Percentiles rank a stretch among this genome's conserved stretches.
These are phyloP conservation scores for Zymoseptoria passerinii DNA, from an alignment of 2,329 filamentous ascomycete genomes.

Conservation along the genomic window DNA sequence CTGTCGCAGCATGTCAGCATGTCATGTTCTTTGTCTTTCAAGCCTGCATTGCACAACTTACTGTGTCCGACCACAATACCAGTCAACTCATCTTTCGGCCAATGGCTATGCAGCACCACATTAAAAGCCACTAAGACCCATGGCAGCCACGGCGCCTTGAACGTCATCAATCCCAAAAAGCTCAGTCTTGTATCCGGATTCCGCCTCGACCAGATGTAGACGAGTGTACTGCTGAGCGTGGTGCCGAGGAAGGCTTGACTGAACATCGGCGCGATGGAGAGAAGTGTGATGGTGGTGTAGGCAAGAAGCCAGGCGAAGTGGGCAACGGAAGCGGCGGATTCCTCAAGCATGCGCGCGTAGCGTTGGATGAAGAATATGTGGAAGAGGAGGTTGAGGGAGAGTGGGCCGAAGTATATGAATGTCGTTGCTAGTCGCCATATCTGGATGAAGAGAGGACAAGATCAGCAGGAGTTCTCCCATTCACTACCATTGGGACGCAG, in stretches of 20 bases:
- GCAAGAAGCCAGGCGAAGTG: conserved; percentile 92
- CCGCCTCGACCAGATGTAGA: conserved; percentile 95
- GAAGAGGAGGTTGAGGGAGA: conserved; percentile 89
- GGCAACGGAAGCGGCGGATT: conserved; percentile 85
- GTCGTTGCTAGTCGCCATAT: conserved; percentile 96
- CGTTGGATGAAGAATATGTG: conserved; percentile 98
- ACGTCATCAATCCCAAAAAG: conserved; percentile 71
- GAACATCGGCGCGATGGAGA: conserved; percentile 75
- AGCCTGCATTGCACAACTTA: conserved; percentile 26
- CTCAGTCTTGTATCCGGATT: conserved; percentile 88
- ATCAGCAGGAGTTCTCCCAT: not conserved
- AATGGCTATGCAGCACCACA: conserved; percentile 75
- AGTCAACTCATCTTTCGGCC: conserved; percentile 94
- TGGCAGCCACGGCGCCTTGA: conserved; percentile 87
- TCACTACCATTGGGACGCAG: no score
- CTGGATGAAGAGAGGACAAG: conserved; percentile 39
- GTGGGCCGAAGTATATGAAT: conserved; percentile 93
- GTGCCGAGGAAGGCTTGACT: conserved; percentile 93
- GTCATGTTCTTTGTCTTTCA: not conserved
- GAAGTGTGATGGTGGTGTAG: conserved; percentile 71
- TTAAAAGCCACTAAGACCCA: conserved; percentile 95
- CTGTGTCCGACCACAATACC: conserved; percentile 85
- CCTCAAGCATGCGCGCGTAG: conserved; percentile 89
- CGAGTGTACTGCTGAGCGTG: conserved; percentile 81
- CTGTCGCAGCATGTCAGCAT: conserved; percentile 28